Evolutionary conservation across 179 eudicot genomes (phyloP), one percentile per base, ranked within the genome.

Genomic region (Actinidia chinensis): DNA sequence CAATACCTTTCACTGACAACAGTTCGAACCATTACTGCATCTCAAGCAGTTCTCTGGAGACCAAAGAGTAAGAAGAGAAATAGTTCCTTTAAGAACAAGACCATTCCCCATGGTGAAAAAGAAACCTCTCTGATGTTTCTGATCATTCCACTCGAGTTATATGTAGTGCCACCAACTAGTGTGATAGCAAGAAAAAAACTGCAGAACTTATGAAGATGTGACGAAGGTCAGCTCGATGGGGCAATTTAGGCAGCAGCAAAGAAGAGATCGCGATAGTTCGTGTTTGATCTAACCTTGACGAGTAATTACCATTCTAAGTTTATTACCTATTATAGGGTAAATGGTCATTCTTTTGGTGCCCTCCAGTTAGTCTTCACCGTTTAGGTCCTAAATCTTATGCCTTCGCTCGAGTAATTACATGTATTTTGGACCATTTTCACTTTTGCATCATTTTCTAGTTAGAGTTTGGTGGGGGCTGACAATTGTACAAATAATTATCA

Each of bases 151-250:
- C 69, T 76, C 72, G 87, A 22, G 82, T 48, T 56, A 58, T 76
- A 43, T 48, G 82, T 36, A 66, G 69, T 69, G 78, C 46, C 46
- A 28, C 25, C 46, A 77, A 71, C 12, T 83, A 83, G 50, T 43
- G 56, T 20, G 78, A 33, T 50, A 76, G 74, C 55, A 86, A 88
- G 79, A 85, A 85, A 84, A 51, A 86, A 87, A 78, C 83, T 80
- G 73, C 88, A 89, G 14, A 80, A 86, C 48, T 68, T 81, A n/a
- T 54, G 88, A 88, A 40, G 88, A 90, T 55, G 64, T 6, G 90
- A 80, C 18, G 86, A 79, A 47, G 88, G 77, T 43, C 91, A 87
- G 85, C 84, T 89, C n/a, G 95, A 89, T 25, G 88, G 83, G 93
- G 79, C 79, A 75, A 75, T 82, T 73, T 80, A 63, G 89, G 83